Evolutionary conservation across 2,329 filamentous ascomycete genomes (phyloP).

Genomic region (Colletotrichum sojae): DNA sequence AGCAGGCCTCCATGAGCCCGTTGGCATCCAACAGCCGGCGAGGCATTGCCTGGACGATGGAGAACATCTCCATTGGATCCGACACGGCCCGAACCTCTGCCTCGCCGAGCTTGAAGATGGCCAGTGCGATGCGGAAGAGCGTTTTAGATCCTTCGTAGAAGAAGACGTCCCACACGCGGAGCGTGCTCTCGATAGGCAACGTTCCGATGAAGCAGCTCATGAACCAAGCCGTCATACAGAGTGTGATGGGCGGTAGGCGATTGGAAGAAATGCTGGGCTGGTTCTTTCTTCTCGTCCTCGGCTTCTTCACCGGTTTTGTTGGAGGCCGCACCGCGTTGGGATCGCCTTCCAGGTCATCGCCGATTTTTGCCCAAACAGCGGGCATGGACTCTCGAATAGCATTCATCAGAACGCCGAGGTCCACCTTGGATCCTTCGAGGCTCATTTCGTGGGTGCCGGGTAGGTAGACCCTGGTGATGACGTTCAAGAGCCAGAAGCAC

Average conservation of each 20-base stretch:
- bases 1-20: constrained; percentile 84
- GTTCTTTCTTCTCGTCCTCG: constrained; percentile 57
- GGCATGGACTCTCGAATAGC: constrained; percentile 87
- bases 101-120: constrained; percentile 92
- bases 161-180: constrained; percentile 95
- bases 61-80: constrained; percentile 96
- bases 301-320: constrained; percentile 45
- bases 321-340: constrained; percentile 53
- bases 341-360: constrained; percentile 77
- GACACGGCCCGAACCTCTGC: constrained; percentile 81
- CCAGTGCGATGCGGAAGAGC: constrained; percentile 90
- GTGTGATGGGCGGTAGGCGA: constrained; percentile 87
- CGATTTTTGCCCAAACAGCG: constrained; percentile 88
- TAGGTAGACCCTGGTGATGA: constrained; percentile 89
- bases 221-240: constrained; percentile 97
- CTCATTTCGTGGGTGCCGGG: constrained; percentile 93
- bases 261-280: constrained; percentile 57
- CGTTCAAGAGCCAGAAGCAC: constrained; percentile 91
- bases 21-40: constrained; percentile 87
- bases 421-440: constrained; percentile 92
- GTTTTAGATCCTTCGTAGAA: constrained; percentile 97
- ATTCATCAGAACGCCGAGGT: constrained; percentile 93
- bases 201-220: constrained; percentile 98
- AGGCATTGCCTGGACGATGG: constrained; percentile 90
- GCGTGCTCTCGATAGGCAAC: constrained; percentile 89